phyloP scores from a whole-genome alignment of 371 early-diverging fungal species.

The Basidiobolus heterosporus region DNA sequence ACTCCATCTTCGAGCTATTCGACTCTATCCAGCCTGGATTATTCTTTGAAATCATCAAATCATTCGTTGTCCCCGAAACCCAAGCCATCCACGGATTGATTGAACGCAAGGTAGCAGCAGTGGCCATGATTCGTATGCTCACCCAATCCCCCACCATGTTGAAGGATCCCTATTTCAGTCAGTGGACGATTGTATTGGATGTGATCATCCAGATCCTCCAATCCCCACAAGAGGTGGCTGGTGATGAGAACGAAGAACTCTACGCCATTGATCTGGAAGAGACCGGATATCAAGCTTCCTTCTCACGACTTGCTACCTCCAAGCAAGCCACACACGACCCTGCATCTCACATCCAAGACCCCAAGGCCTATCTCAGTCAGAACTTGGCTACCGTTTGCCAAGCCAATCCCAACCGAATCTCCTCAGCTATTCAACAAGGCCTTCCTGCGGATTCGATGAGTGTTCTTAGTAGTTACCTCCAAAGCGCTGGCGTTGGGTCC shows the following conservation, averaged over 20 bases:
- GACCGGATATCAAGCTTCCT: slow-evolving; percentile 61
- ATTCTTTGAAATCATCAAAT: slow-evolving; percentile 48
- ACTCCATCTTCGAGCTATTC: slow-evolving; percentile 46
- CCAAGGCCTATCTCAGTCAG: slow-evolving; percentile 1
- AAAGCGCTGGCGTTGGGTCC: too few relatives aligned
- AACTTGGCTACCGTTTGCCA: too few relatives aligned
- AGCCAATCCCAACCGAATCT: too few relatives aligned
- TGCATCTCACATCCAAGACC: slow-evolving; percentile 14
- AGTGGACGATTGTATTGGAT: not conserved
- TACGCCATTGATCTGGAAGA: slow-evolving; percentile 55
- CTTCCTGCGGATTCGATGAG: too few relatives aligned
- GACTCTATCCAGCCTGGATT: slow-evolving; percentile 64
- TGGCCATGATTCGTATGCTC: slow-evolving; percentile 45
- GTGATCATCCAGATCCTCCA: slow-evolving; percentile 7
- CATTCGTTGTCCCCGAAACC: slow-evolving; percentile 52
- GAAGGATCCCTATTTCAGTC: slow-evolving; percentile 5
- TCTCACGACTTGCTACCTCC: slow-evolving; percentile 40
- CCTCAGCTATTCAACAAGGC: too few relatives aligned
- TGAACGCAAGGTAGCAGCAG: slow-evolving; percentile 52
- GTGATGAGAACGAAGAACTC: slow-evolving; percentile 46
- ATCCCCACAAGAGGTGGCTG: slow-evolving; percentile 15
- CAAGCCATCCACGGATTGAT: slow-evolving; percentile 35
- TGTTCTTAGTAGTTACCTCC: too few relatives aligned
- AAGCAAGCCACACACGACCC: slow-evolving; percentile 25
- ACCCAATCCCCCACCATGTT: slow-evolving; percentile 30